phyloP scores from a whole-genome alignment of 441 rosid genomes.

The Erodium moschatum region DNA sequence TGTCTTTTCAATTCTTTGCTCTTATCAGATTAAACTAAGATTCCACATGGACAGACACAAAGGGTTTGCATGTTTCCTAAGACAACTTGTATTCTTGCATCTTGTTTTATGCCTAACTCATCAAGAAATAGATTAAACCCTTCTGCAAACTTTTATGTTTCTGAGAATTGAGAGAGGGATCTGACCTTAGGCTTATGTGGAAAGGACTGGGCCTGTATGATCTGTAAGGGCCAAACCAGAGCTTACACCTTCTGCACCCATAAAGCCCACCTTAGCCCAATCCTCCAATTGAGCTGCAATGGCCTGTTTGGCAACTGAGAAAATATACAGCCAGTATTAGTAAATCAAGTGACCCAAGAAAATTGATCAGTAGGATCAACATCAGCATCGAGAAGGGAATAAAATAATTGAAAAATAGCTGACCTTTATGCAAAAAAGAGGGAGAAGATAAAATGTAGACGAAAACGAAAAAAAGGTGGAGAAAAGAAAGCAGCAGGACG shows the following conservation, averaged over 20 bases:
- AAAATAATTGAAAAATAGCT: conserved; percentile 3
- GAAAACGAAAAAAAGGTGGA: conserved; percentile 3
- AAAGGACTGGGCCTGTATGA: conserved; percentile 4
- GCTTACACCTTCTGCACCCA: background rate
- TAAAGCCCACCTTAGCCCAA: conserved; percentile 2
- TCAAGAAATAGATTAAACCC: background rate
- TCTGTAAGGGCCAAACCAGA: background rate
- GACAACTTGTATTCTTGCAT: no score
- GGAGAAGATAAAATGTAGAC: background rate
- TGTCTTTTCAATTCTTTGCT: conserved; percentile 3
- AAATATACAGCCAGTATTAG: background rate
- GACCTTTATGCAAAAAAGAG: background rate
- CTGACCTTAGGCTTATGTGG: background rate
- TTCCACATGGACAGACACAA: background rate
- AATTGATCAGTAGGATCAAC: background rate
- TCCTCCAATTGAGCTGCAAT: background rate
- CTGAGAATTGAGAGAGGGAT: background rate
- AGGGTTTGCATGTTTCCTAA: no score
- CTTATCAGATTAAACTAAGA: conserved; percentile 4
- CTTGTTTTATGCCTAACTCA: no score
- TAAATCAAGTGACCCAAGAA: background rate
- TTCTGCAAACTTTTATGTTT: background rate
- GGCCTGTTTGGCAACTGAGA: conserved; percentile 1
- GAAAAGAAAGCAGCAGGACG: conserved; percentile 1
- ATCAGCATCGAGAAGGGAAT: background rate